Base-by-base conservation (phyloP, 148 eudicot species). In the Agrostemma githago region DNA sequence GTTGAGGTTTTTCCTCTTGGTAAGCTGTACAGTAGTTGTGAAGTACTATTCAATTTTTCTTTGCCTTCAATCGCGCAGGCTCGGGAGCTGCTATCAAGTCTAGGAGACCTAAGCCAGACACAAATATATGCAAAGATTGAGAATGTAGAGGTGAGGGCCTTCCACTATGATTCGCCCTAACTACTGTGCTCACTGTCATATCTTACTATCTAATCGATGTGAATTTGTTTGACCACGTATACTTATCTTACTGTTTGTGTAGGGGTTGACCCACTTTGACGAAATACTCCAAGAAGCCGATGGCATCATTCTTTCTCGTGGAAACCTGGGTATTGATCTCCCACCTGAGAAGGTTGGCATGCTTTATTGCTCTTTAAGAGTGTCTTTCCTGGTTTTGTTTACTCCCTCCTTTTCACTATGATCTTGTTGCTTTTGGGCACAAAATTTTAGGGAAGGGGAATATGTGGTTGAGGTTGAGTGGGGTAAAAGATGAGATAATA, bases 261-360 rank as follows among this genome's bases (percentile, higher is more conserved):
- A 93, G 98, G 98, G 98, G 77, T 80, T 93, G 66, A 87, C 87
- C 19, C 97, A 93, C 84, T 93, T 93, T 80, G 97, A 93, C 80
- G 98, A 93, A 83, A 93, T 93, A 64, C 88, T 93, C 44, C 85
- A 88, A 82, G 97, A 89, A 81, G 97, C 97, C 61, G 98, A 93
- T 87, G 98, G 98, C 44, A 91, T 93, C 77, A 93, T 93, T 65
- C 94, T 93, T 77, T 93, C 98, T 8, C 98, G 98, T 76, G 98
- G 98, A 77, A 93, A 90, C 84, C 90, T 93, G 86, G 98, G 98
- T 20, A 91, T 93, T 57, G 98, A 93, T 89, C 98, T 91, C 44
- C 97, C 98, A 74, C 94, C 97, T 3, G 95, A 93, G 82, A 93
- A 93, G 98, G 98, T 93, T 76, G 57, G 79, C 19, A 48, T 6